phyloP scores from a whole-genome alignment of 1,139 yeast genomes.

The Candida sp. region DNA sequence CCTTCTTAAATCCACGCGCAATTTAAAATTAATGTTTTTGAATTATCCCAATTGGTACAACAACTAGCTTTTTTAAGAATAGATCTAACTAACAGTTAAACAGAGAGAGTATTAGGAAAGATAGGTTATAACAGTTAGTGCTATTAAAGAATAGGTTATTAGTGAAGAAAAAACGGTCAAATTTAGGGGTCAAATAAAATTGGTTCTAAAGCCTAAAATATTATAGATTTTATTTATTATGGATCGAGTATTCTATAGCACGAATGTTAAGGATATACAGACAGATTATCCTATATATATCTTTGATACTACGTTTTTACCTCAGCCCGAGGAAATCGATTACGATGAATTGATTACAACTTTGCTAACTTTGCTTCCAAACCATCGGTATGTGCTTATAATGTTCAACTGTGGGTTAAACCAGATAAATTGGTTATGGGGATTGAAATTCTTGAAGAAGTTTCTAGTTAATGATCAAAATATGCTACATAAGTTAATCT shows the following conservation, averaged over 20 bases:
- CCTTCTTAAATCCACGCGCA: too few relatives aligned
- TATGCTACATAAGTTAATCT: constrained; percentile 59
- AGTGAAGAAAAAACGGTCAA: background rate
- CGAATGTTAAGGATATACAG: constrained; percentile 57
- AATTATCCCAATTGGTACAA: background rate
- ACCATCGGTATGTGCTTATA: constrained; percentile 56
- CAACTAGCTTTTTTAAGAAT: background rate
- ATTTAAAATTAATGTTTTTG: background rate
- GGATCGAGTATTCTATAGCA: constrained; percentile 57
- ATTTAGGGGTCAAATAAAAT: too few relatives aligned
- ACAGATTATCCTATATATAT: constrained; percentile 65
- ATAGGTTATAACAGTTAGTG: too few relatives aligned
- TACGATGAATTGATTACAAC: constrained; percentile 41
- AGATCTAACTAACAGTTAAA: too few relatives aligned
- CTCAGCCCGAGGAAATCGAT: constrained; percentile 47
- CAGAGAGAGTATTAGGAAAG: too few relatives aligned
- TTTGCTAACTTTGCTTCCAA: constrained; percentile 45
- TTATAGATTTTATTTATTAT: constrained; percentile 11
- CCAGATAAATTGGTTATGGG: constrained; percentile 71
- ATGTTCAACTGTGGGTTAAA: constrained; percentile 81
- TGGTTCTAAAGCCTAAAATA: background rate
- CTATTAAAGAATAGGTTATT: too few relatives aligned
- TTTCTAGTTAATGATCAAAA: constrained; percentile 49
- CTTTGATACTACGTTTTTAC: constrained; percentile 74
- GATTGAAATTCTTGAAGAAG: constrained; percentile 67